Conservation (phyloP, 179 eudicot genomes). For the Corrigiola litoralis region DNA sequence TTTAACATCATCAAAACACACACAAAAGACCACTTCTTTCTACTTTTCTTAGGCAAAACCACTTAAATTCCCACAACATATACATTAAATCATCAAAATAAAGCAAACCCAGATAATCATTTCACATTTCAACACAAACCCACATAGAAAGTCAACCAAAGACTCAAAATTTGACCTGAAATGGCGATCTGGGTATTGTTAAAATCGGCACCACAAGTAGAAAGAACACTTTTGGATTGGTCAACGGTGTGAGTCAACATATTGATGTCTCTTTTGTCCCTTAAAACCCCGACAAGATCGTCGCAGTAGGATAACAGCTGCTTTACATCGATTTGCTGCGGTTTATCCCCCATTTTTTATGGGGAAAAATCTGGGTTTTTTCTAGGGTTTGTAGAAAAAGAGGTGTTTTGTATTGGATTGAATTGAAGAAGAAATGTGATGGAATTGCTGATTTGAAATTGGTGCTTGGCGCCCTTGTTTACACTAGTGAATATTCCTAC, state of each 20-base stretch:
- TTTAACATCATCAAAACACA: no score
- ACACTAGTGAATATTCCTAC: no score
- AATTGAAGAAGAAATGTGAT: not conserved
- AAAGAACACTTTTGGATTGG: conserved; percentile 8
- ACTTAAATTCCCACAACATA: not conserved
- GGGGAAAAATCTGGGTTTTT: not conserved
- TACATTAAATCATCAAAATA: not conserved
- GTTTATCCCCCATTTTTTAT: conserved; percentile 25
- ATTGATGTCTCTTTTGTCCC: conserved; percentile 18
- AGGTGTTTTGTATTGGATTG: no score
- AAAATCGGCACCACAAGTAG: conserved; percentile 21
- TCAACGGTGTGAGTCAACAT: conserved; percentile 13
- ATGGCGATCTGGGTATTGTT: conserved; percentile 22
- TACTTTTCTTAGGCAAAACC: not conserved
- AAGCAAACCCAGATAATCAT: not conserved
- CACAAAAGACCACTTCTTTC: not conserved
- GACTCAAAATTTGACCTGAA: conserved; percentile 16
- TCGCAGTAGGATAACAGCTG: conserved; percentile 23
- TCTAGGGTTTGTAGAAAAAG: conserved; percentile 12
- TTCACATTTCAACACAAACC: conserved; percentile 3
- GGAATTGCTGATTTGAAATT: conserved; percentile 9
- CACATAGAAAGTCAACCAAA: not conserved
- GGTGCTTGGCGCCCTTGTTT: conserved; percentile 13
- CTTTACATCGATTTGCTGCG: conserved; percentile 21
- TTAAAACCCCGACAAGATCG: conserved; percentile 25